Evolutionary conservation across 441 rosid species (phyloP).

Genomic region (Gossypium davidsonii): DNA sequence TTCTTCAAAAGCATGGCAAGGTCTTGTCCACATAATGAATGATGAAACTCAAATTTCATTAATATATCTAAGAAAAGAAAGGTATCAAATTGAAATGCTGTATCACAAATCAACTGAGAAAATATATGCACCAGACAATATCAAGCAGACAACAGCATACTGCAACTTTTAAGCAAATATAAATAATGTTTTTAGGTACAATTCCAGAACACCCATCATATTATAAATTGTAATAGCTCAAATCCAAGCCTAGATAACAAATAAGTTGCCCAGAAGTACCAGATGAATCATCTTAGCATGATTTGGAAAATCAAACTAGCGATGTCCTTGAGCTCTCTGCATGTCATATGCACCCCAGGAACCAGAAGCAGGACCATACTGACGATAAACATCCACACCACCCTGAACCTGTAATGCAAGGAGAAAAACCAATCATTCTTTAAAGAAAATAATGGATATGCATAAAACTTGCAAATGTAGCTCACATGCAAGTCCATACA

Average conservation of each 20-base stretch:
- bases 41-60: not conserved
- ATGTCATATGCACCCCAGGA: constrained; percentile 61
- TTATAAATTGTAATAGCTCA: constrained; percentile 17
- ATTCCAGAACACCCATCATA: constrained; percentile 20
- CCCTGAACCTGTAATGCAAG: constrained; percentile 41
- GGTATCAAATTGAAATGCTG: not conserved
- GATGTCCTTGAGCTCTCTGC: constrained; percentile 67
- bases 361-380: constrained; percentile 56
- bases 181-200: constrained; percentile 28
- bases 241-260: constrained; percentile 20
- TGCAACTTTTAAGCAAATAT: constrained; percentile 15
- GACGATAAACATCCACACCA: constrained; percentile 65
- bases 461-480: not conserved
- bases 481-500: not conserved
- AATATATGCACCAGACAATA: constrained; percentile 11
- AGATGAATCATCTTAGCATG: constrained; percentile 25
- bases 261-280: constrained; percentile 36
- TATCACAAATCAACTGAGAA: constrained; percentile 7
- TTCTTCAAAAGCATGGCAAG: constrained; percentile 6
- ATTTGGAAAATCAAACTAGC: constrained; percentile 32
- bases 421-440: not conserved
- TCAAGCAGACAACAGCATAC: constrained; percentile 15
- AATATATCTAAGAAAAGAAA: not conserved
- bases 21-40: constrained; percentile 3
- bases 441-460: not conserved